These are phyloP conservation scores for Serendipita sp. DNA, from an alignment of 768 basidiomycete genomes.

Conservation along the genomic window DNA sequence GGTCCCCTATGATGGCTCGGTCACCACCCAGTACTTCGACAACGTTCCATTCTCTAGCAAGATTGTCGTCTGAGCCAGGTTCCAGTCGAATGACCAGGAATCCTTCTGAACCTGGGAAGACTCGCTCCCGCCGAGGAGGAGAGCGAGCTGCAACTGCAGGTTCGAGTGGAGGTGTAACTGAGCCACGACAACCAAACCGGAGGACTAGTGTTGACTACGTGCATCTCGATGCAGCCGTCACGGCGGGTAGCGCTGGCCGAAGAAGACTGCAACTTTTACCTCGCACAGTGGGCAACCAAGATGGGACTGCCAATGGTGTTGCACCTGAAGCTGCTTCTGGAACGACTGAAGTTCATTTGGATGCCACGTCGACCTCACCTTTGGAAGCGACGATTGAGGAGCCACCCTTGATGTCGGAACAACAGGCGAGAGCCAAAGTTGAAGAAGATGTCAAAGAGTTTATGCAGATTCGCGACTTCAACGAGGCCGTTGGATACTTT, in stretches of 20 bases:
- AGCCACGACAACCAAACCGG: background rate
- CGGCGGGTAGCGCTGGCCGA: constrained; percentile 23
- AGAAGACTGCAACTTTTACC: constrained; percentile 62
- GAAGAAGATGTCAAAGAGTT: constrained; percentile 74
- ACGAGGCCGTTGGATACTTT: constrained; percentile 83
- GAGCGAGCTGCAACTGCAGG: constrained; percentile 30
- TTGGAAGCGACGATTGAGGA: constrained; percentile 17
- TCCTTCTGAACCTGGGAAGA: constrained; percentile 30
- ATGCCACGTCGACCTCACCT: constrained; percentile 19
- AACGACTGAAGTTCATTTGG: constrained; percentile 22
- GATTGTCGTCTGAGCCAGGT: constrained; percentile 32
- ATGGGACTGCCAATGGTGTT: constrained; percentile 30
- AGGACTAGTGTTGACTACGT: constrained; percentile 34
- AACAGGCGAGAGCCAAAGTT: constrained; percentile 60
- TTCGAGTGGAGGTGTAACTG: constrained; percentile 22
- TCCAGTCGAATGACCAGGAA: constrained; percentile 37
- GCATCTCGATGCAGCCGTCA: background rate
- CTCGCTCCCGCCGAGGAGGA: constrained; percentile 22
- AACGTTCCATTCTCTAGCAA: constrained; percentile 38
- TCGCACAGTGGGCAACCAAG: constrained; percentile 38
- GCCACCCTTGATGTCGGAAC: constrained; percentile 41
- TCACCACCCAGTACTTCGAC: constrained; percentile 62
- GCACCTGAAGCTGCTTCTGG: constrained; percentile 22
- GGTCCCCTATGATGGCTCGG: constrained; percentile 45
- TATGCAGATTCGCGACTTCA: constrained; percentile 65